Base-by-base conservation (phyloP, 139 green algal genomes). In the Closterium sp. region DNA sequence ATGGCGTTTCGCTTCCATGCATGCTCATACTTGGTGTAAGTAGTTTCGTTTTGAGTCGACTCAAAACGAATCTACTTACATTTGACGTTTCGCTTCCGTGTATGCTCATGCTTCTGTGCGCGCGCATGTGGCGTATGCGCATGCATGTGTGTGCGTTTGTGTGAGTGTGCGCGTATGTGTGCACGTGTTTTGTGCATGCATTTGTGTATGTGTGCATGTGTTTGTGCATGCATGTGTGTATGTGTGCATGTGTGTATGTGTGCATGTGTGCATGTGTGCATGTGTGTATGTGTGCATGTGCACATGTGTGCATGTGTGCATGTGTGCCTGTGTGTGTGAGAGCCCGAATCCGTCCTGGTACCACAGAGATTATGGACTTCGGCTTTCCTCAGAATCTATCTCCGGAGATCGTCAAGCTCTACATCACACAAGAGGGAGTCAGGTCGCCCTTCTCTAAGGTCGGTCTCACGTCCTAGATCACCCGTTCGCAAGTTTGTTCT, bases 401-500 rank as follows among this genome's bases (percentile, higher is more conserved):
- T 84, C 95, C 97, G 0, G 94, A 97, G 5, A 95, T 98, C 21
- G 92, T 99, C 23, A 99, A 99, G 94, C 93, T 93, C 84, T 98
- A 98, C 93, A 99, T 99, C 87, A 97, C 98, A 76, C 97, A 99
- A 90, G 98, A 98, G 89, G 95, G 94, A 9, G 83, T 93, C 10
- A 5, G 91, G 21, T 93, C 88, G 4, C 88, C 91, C 30, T 94
- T 94, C 66, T 94, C 91, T 4, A 91, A 94, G 84, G 91, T 94
- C 3, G 23, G 43, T 66, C 38, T 4, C 38, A 66, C 38, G n/a
- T 10, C 38, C 38, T 10, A 66, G 12, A 66, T 69, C 43, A 69
- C 43, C 23, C 43, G 12, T 69, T 69, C 8, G 43, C 43, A 69
- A 1, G 10, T 69, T 25, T 69, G 0, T 69, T 2, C 16, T 66